Base-by-base conservation (phyloP, 2,329 filamentous ascomycete species). In the Cordyceps pruinosa region DNA sequence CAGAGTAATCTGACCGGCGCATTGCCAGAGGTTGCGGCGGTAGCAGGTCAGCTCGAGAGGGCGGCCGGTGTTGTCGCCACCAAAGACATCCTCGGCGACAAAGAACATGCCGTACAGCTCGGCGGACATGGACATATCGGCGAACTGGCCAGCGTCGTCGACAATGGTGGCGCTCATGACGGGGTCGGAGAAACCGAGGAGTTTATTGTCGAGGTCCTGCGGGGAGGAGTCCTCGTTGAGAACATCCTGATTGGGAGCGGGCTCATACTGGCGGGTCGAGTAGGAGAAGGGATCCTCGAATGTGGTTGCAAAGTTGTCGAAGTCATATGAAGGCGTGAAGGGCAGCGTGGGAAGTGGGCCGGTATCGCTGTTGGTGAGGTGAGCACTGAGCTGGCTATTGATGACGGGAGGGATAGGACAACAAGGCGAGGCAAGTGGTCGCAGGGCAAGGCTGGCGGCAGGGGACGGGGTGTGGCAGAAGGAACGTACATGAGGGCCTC, bases 21-120 rank as follows among this genome's bases (percentile, higher is more conserved):
- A 95, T 73, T 97, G 92, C 78, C 96, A 97, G 47, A 97, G 77
- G 67, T 97, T 97, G 51, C 93, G 84, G 44, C 93, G 86, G 70
- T 97, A 97, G 77, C 93, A 97, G 0, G 93, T 97, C 69, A 97
- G 75, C 73, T 97, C 93, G 51, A 87, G 80, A 0, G 87, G 86
- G 5, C 84, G 74, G 9, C 78, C 79, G 3, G 74, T 69, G 46
- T 73, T 77, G 50, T 83, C 75, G 73, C 82, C 72, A 70, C 84
- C 70, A 75, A 89, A 92, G 5, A 90, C 88, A 64, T 90, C 88
- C 68, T 93, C 89, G 45, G 89, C 89, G 26, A 93, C 82, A 67
- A 92, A 91, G 77, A 93, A 93, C 88, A 93, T 92, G 79, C 89
- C 89, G 66, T 90, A 89, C 13, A 93, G 75, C 72, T 93, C 88